A percentile compares a stretch with the other conserved stretches of the same genome.
These are phyloP conservation scores for Penicillium arizonense DNA, from an alignment of 495 filamentous ascomycete species.

Conservation along the genomic window DNA sequence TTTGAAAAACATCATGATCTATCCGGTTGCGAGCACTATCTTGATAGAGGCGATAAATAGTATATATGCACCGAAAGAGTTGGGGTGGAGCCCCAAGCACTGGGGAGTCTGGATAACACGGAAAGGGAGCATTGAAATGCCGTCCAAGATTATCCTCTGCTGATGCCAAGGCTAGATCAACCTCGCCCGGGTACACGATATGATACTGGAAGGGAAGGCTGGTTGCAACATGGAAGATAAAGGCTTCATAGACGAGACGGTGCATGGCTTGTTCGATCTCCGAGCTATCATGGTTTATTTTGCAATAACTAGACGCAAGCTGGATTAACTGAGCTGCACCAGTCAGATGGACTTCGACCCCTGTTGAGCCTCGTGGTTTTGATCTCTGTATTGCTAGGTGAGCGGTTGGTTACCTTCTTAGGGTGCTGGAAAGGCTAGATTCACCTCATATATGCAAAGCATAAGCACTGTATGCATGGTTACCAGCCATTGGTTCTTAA, in stretches of 20 bases:
- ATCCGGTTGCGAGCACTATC: not conserved
- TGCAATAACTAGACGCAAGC: not conserved
- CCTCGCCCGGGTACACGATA: not conserved
- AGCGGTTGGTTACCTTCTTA: not conserved
- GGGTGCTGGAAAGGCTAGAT: not conserved
- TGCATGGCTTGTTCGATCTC: slow-evolving; percentile 7
- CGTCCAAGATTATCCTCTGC: slow-evolving; percentile 14
- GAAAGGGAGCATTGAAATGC: not conserved
- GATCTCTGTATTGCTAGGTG: slow-evolving; percentile 13
- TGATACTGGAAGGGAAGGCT: slow-evolving; percentile 21
- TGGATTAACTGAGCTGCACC: slow-evolving; percentile 21
- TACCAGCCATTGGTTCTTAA: slow-evolving; percentile 5
- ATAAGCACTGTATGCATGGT: slow-evolving; percentile 15
- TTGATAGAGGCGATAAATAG: slow-evolving; percentile 13
- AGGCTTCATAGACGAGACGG: slow-evolving; percentile 20
- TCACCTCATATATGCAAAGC: slow-evolving; percentile 25
- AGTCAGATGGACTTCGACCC: slow-evolving; percentile 16
- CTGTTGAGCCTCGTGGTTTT: slow-evolving; percentile 9
- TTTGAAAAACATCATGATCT: not conserved
- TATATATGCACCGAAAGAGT: slow-evolving; percentile 16
- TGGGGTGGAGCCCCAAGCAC: slow-evolving; percentile 18
- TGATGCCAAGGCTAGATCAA: slow-evolving; percentile 15
- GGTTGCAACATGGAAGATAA: slow-evolving; percentile 27
- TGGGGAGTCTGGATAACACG: slow-evolving; percentile 11
- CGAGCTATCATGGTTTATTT: not conserved